Conservation (phyloP, 2,329 filamentous ascomycete species). For the Calonectria hongkongensis region DNA sequence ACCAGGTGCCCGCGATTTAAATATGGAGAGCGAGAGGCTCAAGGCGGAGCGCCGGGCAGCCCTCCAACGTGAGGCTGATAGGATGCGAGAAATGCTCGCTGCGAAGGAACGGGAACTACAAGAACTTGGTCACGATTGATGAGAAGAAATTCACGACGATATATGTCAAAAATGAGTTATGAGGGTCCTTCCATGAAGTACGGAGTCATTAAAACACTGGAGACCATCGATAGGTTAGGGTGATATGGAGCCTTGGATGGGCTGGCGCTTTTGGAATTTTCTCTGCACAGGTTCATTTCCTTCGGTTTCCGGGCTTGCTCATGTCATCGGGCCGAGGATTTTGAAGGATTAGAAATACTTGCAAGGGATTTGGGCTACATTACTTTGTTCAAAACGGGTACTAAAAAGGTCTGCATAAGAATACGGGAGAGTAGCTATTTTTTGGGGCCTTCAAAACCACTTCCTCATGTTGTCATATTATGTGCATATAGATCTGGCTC, state of each 20-base stretch:
- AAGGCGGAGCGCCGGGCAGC: slow-evolving; percentile 79
- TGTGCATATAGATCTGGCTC: slow-evolving; percentile 47
- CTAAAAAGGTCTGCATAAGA: slow-evolving; percentile 45
- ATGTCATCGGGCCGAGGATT: slow-evolving; percentile 35
- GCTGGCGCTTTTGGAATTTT: slow-evolving; percentile 55
- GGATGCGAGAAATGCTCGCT: slow-evolving; percentile 82
- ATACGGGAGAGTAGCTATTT: slow-evolving; percentile 37
- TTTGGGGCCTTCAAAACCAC: slow-evolving; percentile 31
- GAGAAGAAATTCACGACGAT: slow-evolving; percentile 46
- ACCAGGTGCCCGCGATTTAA: slow-evolving; percentile 52
- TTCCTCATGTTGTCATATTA: slow-evolving; percentile 35
- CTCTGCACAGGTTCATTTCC: slow-evolving; percentile 37
- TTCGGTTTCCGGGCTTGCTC: slow-evolving; percentile 36
- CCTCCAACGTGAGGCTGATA: slow-evolving; percentile 83
- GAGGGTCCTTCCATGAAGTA: slow-evolving; percentile 49
- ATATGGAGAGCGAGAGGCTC: slow-evolving; percentile 68
- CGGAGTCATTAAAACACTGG: slow-evolving; percentile 50
- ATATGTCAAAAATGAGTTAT: slow-evolving; percentile 50
- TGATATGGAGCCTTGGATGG: slow-evolving; percentile 32
- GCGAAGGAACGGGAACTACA: slow-evolving; percentile 83
- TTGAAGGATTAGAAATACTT: slow-evolving; percentile 43
- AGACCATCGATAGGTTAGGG: slow-evolving; percentile 41
- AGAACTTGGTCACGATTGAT: slow-evolving; percentile 57
- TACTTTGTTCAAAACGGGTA: slow-evolving; percentile 39
- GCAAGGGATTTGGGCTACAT: slow-evolving; percentile 40